Evolutionary conservation across 768 basidiomycete species (phyloP), one percentile per base, ranked within the genome.

Genomic region (Tylopilus plumbeoviolaceoides): DNA sequence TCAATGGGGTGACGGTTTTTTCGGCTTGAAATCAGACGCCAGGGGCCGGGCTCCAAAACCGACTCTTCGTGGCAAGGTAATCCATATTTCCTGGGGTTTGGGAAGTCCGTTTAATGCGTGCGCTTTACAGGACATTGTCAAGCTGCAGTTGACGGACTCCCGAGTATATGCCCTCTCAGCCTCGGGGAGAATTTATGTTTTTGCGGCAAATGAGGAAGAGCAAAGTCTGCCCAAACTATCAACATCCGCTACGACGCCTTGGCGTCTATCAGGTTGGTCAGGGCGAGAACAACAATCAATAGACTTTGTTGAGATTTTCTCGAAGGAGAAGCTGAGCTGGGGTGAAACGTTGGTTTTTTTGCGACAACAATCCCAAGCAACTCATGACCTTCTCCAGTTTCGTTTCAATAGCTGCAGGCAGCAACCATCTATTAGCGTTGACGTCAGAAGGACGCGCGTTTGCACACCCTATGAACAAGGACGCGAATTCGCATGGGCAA

Each of bases 401-500:
- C 63, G 67, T 78, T 0, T 83, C 84, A 1, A 84, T 98, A 21
- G 79, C 84, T 5, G 80, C 87, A 2, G 93, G 94, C 14, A 67
- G 73, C 14, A 80, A 85, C 62, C 87, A 89, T 63, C 71, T 89
- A 10, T 77, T 89, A n/a, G 86, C 82, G 5, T 66, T 87, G 38
- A 87, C 87, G 9, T 85, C 83, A 10, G 53, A 70, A 35, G 92
- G 92, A 3, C 85, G 91, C 44, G 79, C 87, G 5, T 93, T 89
- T 64, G 80, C 84, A 3, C 82, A 91, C 62, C 90, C 94, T 0
- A 74, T 90, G 40, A 81, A 80, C 57, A 81, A 82, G 57, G 67
- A 78, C 9, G 93, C 88, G 27, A 98, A 98, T 69, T 72, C 78
- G 1, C 81, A 84, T 64, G 89, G 90, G 1, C 94, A 97, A 65